Base-by-base conservation (phyloP, 1,284 basidiomycete genomes). In the Melampsora americana region DNA sequence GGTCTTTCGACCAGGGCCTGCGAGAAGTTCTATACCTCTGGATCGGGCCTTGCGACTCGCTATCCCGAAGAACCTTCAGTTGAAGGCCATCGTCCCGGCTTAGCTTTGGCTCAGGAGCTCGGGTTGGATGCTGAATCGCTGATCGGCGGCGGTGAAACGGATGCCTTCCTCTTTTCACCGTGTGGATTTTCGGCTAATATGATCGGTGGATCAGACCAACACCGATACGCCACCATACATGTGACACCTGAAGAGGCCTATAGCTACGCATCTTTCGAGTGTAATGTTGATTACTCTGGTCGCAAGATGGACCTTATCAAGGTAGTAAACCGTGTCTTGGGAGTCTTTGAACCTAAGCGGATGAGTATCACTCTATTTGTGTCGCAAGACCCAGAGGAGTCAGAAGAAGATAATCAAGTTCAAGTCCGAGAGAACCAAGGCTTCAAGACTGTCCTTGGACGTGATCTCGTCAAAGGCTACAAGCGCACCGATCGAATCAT, bases 151-250 rank as follows among this genome's bases (percentile, higher is more conserved):
- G 95, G 93, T 20, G 89, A 88, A 32, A 86, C 98, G 70, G 96
- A 99, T 84, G 91, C 92, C 0, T 99, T 94, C 82, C 89, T 93
- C 0, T 99, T 99, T 84, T 87, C 89, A 62, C 96, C 96, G 2
- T 99, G 96, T 81, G 96, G 96, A 23, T 99, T 97, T 83, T 95
- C 92, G 3, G 92, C 93, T 79, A 99, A 99, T 83, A 94, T 93
- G 1, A 88, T 98, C 35, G 87, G 96, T 70, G 89, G 90, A 32
- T 78, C 79, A 3, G 77, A 74, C 18, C 87, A 88, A 28, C 93
- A 95, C 82, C 92, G 94, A 42, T 99, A 99, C 85, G 98, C 93
- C 84, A 99, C 94, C 9, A 95, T 99, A 78, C 96, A 99, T 83
- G 96, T 99, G 70, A 99, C 96, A 0, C 96, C 96, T 44, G 96